Conservation (phyloP, 2,329 filamentous ascomycete genomes). For the Hymenoscyphus linearis region DNA sequence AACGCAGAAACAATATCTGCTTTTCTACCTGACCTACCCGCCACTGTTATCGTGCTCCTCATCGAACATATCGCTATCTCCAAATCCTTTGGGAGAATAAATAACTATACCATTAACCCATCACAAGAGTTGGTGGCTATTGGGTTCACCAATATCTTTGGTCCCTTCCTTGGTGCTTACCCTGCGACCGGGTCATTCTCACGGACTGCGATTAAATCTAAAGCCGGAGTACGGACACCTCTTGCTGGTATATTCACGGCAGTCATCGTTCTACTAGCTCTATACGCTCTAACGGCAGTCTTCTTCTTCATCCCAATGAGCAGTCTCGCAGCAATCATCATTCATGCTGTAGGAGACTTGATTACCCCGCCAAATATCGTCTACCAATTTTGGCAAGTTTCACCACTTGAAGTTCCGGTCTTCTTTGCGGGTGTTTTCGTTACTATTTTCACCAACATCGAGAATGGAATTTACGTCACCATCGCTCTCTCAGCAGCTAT, state of each 20-base stretch:
- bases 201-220: slow-evolving; percentile 93
- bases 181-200: slow-evolving; percentile 94
- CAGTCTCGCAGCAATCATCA: slow-evolving; percentile 80
- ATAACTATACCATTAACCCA: slow-evolving; percentile 95
- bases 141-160: slow-evolving; percentile 82
- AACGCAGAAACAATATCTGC: slow-evolving; percentile 59
- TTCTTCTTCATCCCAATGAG: slow-evolving; percentile 92
- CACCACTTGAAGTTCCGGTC: slow-evolving; percentile 82
- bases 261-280: slow-evolving; percentile 76
- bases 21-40: slow-evolving; percentile 71
- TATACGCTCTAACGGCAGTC: slow-evolving; percentile 80
- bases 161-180: slow-evolving; percentile 87
- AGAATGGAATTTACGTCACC: slow-evolving; percentile 87
- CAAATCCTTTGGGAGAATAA: slow-evolving; percentile 91
- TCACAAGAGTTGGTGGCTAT: slow-evolving; percentile 95
- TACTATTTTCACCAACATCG: slow-evolving; percentile 82
- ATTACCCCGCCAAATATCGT: slow-evolving; percentile 87
- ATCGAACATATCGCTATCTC: slow-evolving; percentile 97
- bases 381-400: slow-evolving; percentile 93
- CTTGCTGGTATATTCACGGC: slow-evolving; percentile 87
- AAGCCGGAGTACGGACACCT: slow-evolving; percentile 88
- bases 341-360: slow-evolving; percentile 89
- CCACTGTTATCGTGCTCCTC: slow-evolving; percentile 82
- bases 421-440: slow-evolving; percentile 92
- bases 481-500: slow-evolving; percentile 71